Base-by-base conservation (phyloP, 148 eudicot genomes). In the Fagopyrum tataricum region DNA sequence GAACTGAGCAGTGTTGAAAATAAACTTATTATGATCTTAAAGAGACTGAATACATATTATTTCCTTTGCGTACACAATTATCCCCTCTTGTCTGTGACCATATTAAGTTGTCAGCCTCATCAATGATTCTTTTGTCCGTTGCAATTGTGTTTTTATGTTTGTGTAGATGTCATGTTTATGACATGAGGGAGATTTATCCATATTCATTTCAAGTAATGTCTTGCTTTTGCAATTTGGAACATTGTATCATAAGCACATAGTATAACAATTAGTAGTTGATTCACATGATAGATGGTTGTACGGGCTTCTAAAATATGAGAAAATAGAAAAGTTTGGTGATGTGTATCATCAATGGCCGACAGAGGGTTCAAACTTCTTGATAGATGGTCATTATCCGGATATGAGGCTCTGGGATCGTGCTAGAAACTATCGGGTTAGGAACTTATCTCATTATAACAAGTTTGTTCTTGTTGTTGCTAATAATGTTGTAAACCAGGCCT, bases 401-500 rank as follows among this genome's bases (percentile, higher is more conserved):
- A 88, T 93, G 74, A 93, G 91, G 80, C 82, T 95, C 48, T 95
- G 98, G 98, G 78, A 83, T 39, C 97, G 98, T 76, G 96, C 91
- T 64, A 84, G 90, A 78, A 87, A 75, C 76, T 87, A 96, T 78
- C 91, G 98, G 98, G 82, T 79, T 49, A 90, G 82, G 78, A 88
- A 91, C 73, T 77, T 95, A 74, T 69, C 76, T 37, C 90, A 90
- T 78, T 88, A 95, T 72, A 87, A 93, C 87, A 90, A 82, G 79
- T 95, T 96, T n/a, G 85, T 88, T 67, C 91, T 95, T 52, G 96
- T n/a, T n/a, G n/a, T 95, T 81, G 98, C 98, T 84, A 97, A 95
- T 69, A 95, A 95, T 90, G 98, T 97, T 66, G 98, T 95, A 77
- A 95, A 95, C 77, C 98, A 95, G 82, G 98, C 98, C 73, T 93